These are phyloP conservation scores for Rugonectria rugulosa DNA, from an alignment of 2,329 filamentous ascomycete species.

Conservation along the genomic window DNA sequence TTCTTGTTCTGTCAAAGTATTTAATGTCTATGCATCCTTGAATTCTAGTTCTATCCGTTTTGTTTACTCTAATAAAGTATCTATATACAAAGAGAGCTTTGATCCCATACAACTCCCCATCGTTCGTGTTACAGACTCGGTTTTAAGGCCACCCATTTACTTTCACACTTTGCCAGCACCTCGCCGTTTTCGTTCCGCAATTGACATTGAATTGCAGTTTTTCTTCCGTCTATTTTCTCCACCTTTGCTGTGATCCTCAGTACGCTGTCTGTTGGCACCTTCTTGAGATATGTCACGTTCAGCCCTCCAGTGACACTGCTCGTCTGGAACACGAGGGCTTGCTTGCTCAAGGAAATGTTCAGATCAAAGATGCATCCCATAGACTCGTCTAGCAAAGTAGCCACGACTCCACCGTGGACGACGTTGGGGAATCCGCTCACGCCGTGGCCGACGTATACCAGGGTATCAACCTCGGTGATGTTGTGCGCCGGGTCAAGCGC, in stretches of 20 bases:
- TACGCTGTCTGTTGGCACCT: constrained; percentile 40
- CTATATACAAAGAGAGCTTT: not conserved
- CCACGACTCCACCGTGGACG: constrained; percentile 47
- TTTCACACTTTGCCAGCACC: constrained; percentile 42
- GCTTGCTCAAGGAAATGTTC: constrained; percentile 44
- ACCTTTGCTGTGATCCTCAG: constrained; percentile 43
- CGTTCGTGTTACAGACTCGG: constrained; percentile 35
- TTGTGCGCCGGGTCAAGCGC: constrained; percentile 33
- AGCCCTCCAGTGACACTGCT: constrained; percentile 46
- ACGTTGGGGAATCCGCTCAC: constrained; percentile 44
- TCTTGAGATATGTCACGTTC: constrained; percentile 45
- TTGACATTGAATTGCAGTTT: constrained; percentile 41
- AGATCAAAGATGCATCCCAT: constrained; percentile 47
- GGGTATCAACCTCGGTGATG: constrained; percentile 40
- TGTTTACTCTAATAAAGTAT: not conserved
- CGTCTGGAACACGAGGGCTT: constrained; percentile 36
- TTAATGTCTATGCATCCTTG: constrained; percentile 8
- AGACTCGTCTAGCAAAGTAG: constrained; percentile 47
- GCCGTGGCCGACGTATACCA: constrained; percentile 45
- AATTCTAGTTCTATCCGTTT: constrained; percentile 11
- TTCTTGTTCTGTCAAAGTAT: not conserved
- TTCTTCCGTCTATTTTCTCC: constrained; percentile 45
- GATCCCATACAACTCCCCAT: too few species aligned
- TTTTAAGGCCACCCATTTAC: constrained; percentile 44
- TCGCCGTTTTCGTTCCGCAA: constrained; percentile 41